Base-by-base conservation (phyloP, 2,329 filamentous ascomycete genomes). In the Claviceps sp. region DNA sequence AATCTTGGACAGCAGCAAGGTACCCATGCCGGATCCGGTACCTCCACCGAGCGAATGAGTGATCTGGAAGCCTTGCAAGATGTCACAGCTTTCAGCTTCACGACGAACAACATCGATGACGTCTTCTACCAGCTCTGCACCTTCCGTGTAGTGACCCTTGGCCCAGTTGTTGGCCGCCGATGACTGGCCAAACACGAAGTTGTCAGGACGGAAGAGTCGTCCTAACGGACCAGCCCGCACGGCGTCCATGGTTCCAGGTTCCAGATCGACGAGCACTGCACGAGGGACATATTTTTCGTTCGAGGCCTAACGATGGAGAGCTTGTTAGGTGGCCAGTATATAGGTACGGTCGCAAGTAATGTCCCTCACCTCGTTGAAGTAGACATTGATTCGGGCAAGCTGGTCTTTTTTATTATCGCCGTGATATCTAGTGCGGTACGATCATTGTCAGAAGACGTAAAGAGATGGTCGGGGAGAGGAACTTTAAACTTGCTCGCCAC, bases 91-190 rank as follows among this genome's bases (percentile, higher is more conserved):
- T 78, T 97, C 91, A 62, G 93, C 90, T 80, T 97, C 91, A 66
- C 91, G 91, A 70, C 91, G 93, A 69, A 97, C 91, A 60, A 97
- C 91, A 71, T 97, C 91, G 64, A 97, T 84, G 63, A 97, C 91
- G 68, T 96, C 82, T 79, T 97, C 91, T 62, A 97, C 91, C 59
- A 97, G 82, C 79, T 97, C 93, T 64, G 91, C 91, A 83, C 91
- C 91, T 80, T 97, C 91, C 60, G 91, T 97, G 82, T 97, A 97
- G 73, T 98, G 91, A 77, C 91, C 91, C 85, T 97, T 97, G 73
- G 91, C 91, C 91, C 91, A 97, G 84, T 97, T 97, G 88, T 98
- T 98, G 77, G 91, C 91, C 71, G 91, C 91, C 82, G 93, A 91
- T 65, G 91, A 96, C 80, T 97, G 93, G 66, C 93, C 91, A 74